Conservation (phyloP, 2,329 filamentous ascomycete species). For the Clonostachys rosea region DNA sequence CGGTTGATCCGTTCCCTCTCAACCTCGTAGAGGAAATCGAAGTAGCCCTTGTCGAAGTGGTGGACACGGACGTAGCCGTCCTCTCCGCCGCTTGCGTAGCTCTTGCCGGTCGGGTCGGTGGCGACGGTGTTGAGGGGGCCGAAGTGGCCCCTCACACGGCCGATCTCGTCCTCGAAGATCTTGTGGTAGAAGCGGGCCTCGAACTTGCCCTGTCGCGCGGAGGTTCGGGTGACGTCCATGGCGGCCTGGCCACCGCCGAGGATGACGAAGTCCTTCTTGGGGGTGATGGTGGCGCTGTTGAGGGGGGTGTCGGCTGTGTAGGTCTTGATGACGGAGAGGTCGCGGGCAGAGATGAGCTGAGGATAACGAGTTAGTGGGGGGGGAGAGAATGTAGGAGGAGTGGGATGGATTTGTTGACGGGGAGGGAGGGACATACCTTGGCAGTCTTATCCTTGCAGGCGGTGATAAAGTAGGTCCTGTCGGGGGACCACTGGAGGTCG, state of each 20-base stretch:
- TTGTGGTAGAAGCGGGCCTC: conserved; percentile 99
- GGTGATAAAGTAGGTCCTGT: conserved; percentile 98
- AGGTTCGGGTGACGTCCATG: conserved; percentile 97
- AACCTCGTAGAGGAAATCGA: conserved; percentile 98
- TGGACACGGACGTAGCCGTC: conserved; percentile 98
- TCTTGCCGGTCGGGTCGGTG: conserved; percentile 83
- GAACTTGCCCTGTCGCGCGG: conserved; percentile 95
- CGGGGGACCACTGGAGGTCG: conserved; percentile 90
- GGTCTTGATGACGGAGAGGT: conserved; percentile 89
- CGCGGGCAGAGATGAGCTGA: conserved; percentile 75
- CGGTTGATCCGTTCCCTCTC: conserved; percentile 72
- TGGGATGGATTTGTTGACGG: neutral
- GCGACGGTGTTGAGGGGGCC: conserved; percentile 96
- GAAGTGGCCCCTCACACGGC: conserved; percentile 94
- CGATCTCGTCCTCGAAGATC: conserved; percentile 98
- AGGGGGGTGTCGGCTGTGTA: conserved; percentile 90
- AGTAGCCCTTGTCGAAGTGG: conserved; percentile 98
- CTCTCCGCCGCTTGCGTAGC: conserved; percentile 94
- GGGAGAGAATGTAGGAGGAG: neutral
- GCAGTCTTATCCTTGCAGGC: conserved; percentile 97
- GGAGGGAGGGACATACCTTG: conserved; percentile 52
- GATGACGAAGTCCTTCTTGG: conserved; percentile 96
- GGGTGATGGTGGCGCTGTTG: conserved; percentile 90
- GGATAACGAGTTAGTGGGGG: neutral
- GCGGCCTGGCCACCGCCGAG: conserved; percentile 97